Percentiles rank a stretch among this genome's conserved stretches.
Conservation (phyloP, 331 rosid species). For the Phaseolus coccineus region DNA sequence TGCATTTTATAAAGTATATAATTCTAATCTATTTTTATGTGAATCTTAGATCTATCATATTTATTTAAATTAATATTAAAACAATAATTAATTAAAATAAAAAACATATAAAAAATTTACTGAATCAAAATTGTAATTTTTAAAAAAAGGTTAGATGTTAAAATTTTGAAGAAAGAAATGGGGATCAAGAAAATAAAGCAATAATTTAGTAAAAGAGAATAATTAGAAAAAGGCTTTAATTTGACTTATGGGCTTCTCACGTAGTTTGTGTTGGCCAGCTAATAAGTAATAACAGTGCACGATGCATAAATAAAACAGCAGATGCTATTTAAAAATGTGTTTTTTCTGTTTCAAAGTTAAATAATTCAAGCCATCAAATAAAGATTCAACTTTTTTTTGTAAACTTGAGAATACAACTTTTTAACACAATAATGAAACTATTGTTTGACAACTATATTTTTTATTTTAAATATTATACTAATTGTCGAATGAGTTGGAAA, state of each 20-base stretch:
- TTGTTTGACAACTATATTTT: constrained; percentile 5
- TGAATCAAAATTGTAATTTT: too few species aligned
- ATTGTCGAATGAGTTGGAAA: constrained; percentile 3
- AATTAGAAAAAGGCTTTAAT: neutral
- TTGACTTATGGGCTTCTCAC: neutral
- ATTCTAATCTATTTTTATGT: too few species aligned
- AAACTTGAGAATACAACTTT: neutral
- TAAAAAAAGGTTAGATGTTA: too few species aligned
- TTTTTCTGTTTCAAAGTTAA: neutral
- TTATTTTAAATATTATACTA: neutral
- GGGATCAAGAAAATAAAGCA: too few species aligned
- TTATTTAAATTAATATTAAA: too few species aligned
- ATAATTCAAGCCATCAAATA: neutral
- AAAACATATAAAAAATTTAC: too few species aligned
- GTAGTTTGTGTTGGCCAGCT: constrained; percentile 26
- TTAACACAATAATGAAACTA: neutral
- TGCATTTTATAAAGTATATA: too few species aligned
- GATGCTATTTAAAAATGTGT: neutral
- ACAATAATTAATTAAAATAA: too few species aligned
- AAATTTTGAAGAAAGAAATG: too few species aligned
- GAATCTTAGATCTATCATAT: too few species aligned
- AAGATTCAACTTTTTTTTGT: neutral
- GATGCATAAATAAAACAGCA: neutral
- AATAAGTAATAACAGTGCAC: neutral
- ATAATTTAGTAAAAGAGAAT: too few species aligned